Conservation (phyloP, 2,329 filamentous ascomycete genomes). For the Chalaropsis thielavioides region DNA sequence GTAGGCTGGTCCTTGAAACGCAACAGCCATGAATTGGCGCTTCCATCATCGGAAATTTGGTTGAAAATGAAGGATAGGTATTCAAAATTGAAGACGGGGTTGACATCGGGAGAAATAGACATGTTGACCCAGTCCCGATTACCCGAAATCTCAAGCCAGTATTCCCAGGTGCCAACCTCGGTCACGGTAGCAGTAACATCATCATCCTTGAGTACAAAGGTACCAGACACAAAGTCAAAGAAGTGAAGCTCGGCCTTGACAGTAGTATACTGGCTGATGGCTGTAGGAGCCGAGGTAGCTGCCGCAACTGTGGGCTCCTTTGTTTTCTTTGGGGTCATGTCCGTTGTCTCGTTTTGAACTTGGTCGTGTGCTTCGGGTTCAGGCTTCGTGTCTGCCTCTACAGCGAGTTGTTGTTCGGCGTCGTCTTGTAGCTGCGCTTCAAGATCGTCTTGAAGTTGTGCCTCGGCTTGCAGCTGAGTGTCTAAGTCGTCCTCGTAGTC, state of each 20-base stretch:
- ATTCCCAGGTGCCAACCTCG: conserved; percentile 82
- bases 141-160: conserved; percentile 79
- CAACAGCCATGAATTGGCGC: conserved; percentile 88
- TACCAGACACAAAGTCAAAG: conserved; percentile 76
- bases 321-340: neutral
- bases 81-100: conserved; percentile 97
- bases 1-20: conserved; percentile 74
- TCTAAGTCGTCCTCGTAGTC: conserved; percentile 13
- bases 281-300: conserved; percentile 19
- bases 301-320: conserved; percentile 1
- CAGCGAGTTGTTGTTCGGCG: conserved; percentile 31
- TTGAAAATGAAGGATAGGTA: conserved; percentile 99
- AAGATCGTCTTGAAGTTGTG: conserved; percentile 9
- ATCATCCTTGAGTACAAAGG: conserved; percentile 68
- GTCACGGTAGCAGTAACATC: conserved; percentile 65
- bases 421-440: conserved; percentile 8
- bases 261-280: conserved; percentile 56
- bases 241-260: conserved; percentile 78
- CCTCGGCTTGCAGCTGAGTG: conserved; percentile 14
- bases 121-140: conserved; percentile 78
- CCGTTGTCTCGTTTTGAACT: neutral
- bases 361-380: neutral
- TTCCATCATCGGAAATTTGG: conserved; percentile 76
- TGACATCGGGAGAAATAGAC: conserved; percentile 75
- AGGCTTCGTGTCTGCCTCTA: conserved; percentile 28